Evolutionary conservation across 805 yeast species (phyloP).

Genomic region (Metschnikowia santaceciliae): DNA sequence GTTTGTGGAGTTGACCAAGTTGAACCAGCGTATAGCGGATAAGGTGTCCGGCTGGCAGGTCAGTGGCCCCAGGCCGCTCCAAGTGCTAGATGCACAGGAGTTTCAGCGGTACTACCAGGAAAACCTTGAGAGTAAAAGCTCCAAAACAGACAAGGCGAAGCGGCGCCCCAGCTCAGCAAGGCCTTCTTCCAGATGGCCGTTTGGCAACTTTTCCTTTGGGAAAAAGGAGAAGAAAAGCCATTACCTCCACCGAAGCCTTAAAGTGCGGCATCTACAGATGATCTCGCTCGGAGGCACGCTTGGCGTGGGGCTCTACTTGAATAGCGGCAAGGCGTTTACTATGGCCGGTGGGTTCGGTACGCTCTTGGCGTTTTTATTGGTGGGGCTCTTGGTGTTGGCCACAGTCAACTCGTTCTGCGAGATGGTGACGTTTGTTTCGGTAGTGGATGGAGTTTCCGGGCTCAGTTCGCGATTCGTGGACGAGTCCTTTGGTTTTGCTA

Average conservation of each 20-base stretch:
- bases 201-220: neutral
- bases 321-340: constrained; percentile 68
- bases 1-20: constrained; percentile 31
- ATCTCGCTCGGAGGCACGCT: constrained; percentile 75
- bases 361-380: constrained; percentile 57
- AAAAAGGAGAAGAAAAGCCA: neutral
- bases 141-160: neutral
- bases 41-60: constrained; percentile 11
- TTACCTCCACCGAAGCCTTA: constrained; percentile 52
- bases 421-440: constrained; percentile 74
- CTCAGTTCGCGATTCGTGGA: constrained; percentile 71
- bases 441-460: constrained; percentile 77
- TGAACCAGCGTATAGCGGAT: constrained; percentile 30
- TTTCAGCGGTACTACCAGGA: constrained; percentile 9
- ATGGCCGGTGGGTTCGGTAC: constrained; percentile 79
- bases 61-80: constrained; percentile 5
- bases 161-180: neutral
- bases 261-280: constrained; percentile 69
- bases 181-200: neutral
- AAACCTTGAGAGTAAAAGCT: neutral
- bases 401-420: constrained; percentile 77
- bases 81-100: constrained; percentile 10
- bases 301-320: constrained; percentile 70
- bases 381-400: constrained; percentile 63
- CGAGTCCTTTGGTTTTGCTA: constrained; percentile 71